A percentile compares a stretch with the other conserved stretches of the same genome.
phyloP scores from a whole-genome alignment of 2,329 filamentous ascomycete genomes.

The Sordariomycetes sp. region DNA sequence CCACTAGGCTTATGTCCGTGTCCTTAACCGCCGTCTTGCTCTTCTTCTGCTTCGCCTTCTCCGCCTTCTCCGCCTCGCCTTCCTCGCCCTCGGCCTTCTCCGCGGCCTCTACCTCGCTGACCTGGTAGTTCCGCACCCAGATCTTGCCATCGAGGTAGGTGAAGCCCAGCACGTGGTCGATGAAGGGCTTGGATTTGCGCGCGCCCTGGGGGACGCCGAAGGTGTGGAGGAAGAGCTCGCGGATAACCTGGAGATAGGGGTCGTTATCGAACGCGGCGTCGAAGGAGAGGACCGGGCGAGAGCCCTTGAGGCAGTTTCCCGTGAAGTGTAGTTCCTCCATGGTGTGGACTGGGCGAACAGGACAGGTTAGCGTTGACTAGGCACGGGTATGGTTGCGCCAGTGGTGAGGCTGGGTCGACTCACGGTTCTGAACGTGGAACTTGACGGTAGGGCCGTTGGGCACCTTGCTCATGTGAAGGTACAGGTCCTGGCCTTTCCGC shows the following conservation, averaged over 20 bases:
- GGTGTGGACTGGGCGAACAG: slow-evolving; percentile 57
- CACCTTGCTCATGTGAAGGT: slow-evolving; percentile 85
- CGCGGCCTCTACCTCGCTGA: slow-evolving; percentile 62
- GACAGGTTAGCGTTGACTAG: background rate
- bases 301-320: slow-evolving; percentile 93
- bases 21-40: slow-evolving; percentile 38
- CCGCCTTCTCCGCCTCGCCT: slow-evolving; percentile 9
- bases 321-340: slow-evolving; percentile 97
- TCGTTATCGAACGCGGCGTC: slow-evolving; percentile 76
- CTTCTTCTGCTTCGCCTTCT: slow-evolving; percentile 21
- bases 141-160: slow-evolving; percentile 87
- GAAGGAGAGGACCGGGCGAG: slow-evolving; percentile 82
- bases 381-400: background rate
- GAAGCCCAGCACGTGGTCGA: slow-evolving; percentile 92
- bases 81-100: slow-evolving; percentile 31
- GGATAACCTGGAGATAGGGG: slow-evolving; percentile 71
- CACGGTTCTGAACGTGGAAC: slow-evolving; percentile 70
- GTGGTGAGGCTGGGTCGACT: slow-evolving; percentile 12
- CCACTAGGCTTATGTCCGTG: slow-evolving; percentile 73
- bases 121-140: slow-evolving; percentile 92
- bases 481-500: slow-evolving; percentile 86
- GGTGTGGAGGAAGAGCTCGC: slow-evolving; percentile 80
- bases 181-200: slow-evolving; percentile 86
- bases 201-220: slow-evolving; percentile 88
- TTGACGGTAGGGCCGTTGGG: slow-evolving; percentile 56